A percentile compares a stretch with the other conserved stretches of the same genome.
phyloP scores from a whole-genome alignment of 805 yeast genomes.

The Jamesozyma rosinii region DNA sequence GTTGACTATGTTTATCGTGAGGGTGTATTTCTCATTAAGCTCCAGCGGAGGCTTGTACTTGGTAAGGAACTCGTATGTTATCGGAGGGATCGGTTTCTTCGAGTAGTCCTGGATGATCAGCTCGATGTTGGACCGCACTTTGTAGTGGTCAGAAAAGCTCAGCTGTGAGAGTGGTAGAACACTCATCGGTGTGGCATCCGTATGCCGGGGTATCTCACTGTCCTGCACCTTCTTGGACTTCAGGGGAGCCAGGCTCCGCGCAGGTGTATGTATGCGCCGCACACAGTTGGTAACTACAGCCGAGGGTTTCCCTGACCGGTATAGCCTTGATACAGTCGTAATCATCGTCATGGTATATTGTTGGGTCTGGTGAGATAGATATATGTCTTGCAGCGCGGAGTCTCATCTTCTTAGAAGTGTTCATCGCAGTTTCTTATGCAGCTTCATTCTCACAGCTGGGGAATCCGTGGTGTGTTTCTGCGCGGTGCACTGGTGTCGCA shows the following conservation, averaged over 20 bases:
- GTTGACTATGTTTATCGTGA: constrained; percentile 50
- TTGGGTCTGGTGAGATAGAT: too few species aligned
- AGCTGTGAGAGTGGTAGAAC: constrained; percentile 9
- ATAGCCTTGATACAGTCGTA: too few species aligned
- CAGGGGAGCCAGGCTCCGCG: background rate
- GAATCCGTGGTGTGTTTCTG: too few species aligned
- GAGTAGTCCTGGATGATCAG: constrained; percentile 51
- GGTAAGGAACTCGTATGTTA: constrained; percentile 44
- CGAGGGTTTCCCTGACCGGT: too few species aligned
- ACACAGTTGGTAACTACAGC: too few species aligned
- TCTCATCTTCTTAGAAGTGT: too few species aligned
- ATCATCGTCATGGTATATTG: too few species aligned
- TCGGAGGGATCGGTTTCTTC: constrained; percentile 41
- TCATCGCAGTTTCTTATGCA: too few species aligned
- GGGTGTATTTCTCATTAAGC: constrained; percentile 25
- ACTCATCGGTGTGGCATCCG: background rate
- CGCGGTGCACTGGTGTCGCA: too few species aligned
- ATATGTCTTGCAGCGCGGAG: too few species aligned
- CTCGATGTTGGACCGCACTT: constrained; percentile 49
- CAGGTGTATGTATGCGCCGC: background rate
- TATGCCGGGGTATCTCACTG: background rate
- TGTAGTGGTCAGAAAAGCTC: constrained; percentile 43
- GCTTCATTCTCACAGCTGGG: too few species aligned
- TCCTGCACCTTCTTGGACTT: background rate
- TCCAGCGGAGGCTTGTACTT: constrained; percentile 31